phyloP scores from a whole-genome alignment of 2,329 filamentous ascomycete species.

The Colletotrichum lentis region DNA sequence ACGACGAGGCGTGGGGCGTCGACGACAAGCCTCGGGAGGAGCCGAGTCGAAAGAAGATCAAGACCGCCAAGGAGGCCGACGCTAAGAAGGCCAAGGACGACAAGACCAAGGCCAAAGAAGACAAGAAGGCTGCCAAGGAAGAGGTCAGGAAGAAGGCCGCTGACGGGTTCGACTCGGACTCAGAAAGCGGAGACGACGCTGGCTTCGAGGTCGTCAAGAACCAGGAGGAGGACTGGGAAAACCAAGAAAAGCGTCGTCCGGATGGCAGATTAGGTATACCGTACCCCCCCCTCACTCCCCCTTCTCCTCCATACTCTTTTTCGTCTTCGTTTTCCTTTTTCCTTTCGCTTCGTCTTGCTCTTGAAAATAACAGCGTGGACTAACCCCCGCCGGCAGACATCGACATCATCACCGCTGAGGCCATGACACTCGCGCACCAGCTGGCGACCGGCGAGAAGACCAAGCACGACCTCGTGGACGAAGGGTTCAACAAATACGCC shows the following conservation, averaged over 20 bases:
- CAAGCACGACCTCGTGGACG: conserved; percentile 82
- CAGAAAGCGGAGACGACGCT: conserved; percentile 51
- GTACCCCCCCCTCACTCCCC: not conserved
- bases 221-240: conserved; percentile 70
- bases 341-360: too few species aligned
- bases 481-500: conserved; percentile 90
- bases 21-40: conserved; percentile 42
- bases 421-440: conserved; percentile 95
- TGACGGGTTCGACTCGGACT: conserved; percentile 44
- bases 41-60: conserved; percentile 23
- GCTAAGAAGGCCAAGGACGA: conserved; percentile 42
- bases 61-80: conserved; percentile 32
- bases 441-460: conserved; percentile 87
- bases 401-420: conserved; percentile 98
- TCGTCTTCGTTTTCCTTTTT: too few species aligned
- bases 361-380: conserved; percentile 3
- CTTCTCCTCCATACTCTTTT: too few species aligned
- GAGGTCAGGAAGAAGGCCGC: conserved; percentile 53
- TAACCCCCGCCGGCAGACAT: conserved; percentile 69
- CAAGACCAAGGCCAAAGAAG: conserved; percentile 44
- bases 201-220: conserved; percentile 71
- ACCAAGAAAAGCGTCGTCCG: conserved; percentile 67
- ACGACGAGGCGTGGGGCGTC: conserved; percentile 45
- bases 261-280: conserved; percentile 68
- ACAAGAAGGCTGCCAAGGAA: conserved; percentile 22